Conservation (phyloP, 495 filamentous ascomycete species). For the Trichodelitschia bisporula region DNA sequence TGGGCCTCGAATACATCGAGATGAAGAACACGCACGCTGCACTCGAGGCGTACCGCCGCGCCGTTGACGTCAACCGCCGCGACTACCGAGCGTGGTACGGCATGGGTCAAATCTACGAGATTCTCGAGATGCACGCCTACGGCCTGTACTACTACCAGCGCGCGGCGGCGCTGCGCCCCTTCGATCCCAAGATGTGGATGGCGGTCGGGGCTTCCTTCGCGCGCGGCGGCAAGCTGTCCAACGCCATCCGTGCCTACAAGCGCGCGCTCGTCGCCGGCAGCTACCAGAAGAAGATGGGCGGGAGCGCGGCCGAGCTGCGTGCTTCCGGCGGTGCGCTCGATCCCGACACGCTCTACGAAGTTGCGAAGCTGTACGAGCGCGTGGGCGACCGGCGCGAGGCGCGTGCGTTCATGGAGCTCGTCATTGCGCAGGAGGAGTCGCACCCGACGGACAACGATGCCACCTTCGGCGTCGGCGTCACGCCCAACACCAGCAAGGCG, state of each 20-base stretch:
- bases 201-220: conserved; percentile 79
- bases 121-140: conserved; percentile 94
- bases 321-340: conserved; percentile 28
- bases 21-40: conserved; percentile 98
- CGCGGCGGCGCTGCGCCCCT: conserved; percentile 68
- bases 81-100: conserved; percentile 99
- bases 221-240: conserved; percentile 54
- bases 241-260: conserved; percentile 87
- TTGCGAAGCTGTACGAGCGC: conserved; percentile 70
- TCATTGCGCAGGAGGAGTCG: conserved; percentile 67
- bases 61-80: conserved; percentile 86
- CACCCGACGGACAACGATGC: conserved; percentile 24
- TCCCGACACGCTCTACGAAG: conserved; percentile 71
- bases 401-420: conserved; percentile 82
- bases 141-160: conserved; percentile 94
- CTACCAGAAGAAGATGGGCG: conserved; percentile 38
- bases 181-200: conserved; percentile 97
- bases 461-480: conserved; percentile 30
- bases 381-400: conserved; percentile 53
- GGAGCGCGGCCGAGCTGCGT: conserved; percentile 2
- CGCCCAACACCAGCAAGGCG: conserved; percentile 69
- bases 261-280: conserved; percentile 65
- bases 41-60: conserved; percentile 88
- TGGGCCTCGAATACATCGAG: conserved; percentile 98
- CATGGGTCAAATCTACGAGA: conserved; percentile 87